A percentile compares a stretch with the other conserved stretches of the same genome.
These are phyloP conservation scores for Microdochium trichocladiopsis DNA, from an alignment of 2,329 filamentous ascomycete genomes.

Conservation along the genomic window DNA sequence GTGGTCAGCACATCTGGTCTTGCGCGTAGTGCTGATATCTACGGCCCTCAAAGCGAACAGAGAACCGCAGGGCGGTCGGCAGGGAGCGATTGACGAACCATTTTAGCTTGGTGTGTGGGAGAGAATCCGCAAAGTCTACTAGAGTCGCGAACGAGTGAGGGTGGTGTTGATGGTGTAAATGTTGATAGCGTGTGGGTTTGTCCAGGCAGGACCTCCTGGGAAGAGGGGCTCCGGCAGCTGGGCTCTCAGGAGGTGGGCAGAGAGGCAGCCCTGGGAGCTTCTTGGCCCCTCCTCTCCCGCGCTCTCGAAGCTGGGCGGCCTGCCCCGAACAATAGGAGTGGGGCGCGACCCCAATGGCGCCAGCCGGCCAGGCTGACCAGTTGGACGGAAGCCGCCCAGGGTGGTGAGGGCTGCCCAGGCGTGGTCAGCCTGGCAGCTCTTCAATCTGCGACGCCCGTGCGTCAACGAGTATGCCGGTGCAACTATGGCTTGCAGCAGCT, in stretches of 20 bases:
- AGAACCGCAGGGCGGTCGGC: neutral
- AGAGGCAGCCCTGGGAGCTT: neutral
- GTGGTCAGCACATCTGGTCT: neutral
- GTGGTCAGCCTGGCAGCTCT: too few species aligned
- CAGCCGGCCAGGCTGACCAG: neutral
- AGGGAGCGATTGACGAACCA: neutral
- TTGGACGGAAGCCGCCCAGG: too few species aligned
- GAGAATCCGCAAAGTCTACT: neutral
- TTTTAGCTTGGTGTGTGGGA: neutral
- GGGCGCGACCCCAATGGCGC: neutral
- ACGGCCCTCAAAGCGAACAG: neutral
- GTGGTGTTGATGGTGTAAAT: neutral
- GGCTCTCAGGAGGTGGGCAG: neutral
- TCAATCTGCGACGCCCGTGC: too few species aligned
- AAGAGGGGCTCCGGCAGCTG: neutral
- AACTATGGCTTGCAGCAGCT: too few species aligned
- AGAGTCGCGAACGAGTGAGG: neutral
- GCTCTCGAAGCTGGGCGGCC: neutral
- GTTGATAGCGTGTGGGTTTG: neutral
- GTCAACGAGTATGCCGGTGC: too few species aligned
- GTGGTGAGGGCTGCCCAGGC: too few species aligned
- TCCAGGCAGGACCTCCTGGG: neutral
- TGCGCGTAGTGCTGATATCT: neutral
- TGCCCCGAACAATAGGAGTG: neutral
- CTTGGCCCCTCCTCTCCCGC: neutral